Conservation (phyloP, 345 rosid species). For the Noccaea bulbosa region DNA sequence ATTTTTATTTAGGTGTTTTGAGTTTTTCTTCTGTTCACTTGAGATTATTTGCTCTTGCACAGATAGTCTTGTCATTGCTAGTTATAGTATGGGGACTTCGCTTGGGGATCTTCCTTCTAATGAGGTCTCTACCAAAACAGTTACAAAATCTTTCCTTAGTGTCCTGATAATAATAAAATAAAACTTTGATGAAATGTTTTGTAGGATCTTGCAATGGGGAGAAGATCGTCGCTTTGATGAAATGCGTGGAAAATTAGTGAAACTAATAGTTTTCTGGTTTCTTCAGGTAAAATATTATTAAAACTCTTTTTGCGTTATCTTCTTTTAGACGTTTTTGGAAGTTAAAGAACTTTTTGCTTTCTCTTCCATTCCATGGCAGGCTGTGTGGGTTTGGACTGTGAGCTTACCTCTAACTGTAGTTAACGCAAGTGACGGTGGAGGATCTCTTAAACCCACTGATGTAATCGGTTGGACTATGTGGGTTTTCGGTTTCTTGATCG, state of each 20-base stretch:
- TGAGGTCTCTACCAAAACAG: constrained; percentile 59
- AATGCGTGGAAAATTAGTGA: constrained; percentile 70
- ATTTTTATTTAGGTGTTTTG: constrained; percentile 12
- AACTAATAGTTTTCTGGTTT: constrained; percentile 76
- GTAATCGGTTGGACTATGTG: constrained; percentile 89
- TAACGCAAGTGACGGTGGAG: constrained; percentile 71
- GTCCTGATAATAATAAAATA: neutral
- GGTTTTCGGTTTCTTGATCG: constrained; percentile 61
- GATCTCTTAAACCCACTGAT: constrained; percentile 60
- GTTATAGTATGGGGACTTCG: constrained; percentile 89
- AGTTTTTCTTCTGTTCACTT: constrained; percentile 14
- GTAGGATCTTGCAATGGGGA: constrained; percentile 89
- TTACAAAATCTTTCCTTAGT: neutral
- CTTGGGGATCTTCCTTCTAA: constrained; percentile 68
- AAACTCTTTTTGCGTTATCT: too few species aligned
- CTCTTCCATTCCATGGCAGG: constrained; percentile 48
- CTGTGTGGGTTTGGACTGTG: constrained; percentile 96
- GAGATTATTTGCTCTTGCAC: constrained; percentile 22
- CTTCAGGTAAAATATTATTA: constrained; percentile 59
- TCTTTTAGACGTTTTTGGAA: too few species aligned
- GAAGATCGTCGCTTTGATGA: constrained; percentile 93
- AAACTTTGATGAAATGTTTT: neutral
- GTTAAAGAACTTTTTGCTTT: neutral
- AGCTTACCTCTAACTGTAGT: constrained; percentile 86
- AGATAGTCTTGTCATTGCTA: constrained; percentile 73